Conservation (phyloP, 805 yeast species). For the Nakazawaea anatomiae region DNA sequence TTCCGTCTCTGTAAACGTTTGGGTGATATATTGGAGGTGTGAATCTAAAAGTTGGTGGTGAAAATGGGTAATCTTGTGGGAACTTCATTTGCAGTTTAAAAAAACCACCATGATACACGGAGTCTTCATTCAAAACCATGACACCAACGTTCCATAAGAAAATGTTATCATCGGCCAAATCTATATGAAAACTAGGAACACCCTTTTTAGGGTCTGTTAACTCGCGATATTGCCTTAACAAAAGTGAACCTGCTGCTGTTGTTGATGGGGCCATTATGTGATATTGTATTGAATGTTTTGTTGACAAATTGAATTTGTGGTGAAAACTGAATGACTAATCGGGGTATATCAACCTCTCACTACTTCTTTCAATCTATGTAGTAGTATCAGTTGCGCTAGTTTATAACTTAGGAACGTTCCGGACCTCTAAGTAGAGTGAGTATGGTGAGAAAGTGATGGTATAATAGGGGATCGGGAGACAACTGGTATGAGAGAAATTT, state of each 20-base stretch:
- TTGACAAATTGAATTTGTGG: neutral
- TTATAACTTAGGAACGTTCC: no score
- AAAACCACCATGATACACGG: conserved; percentile 91
- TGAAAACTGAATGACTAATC: neutral
- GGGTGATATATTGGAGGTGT: conserved; percentile 94
- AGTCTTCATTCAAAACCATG: conserved; percentile 85
- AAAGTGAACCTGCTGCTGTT: conserved; percentile 61
- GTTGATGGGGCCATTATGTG: conserved; percentile 5
- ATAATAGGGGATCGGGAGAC: no score
- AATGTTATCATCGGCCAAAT: conserved; percentile 49
- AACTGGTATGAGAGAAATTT: no score
- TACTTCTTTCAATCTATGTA: no score
- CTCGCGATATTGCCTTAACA: conserved; percentile 91
- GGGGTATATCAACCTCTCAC: neutral
- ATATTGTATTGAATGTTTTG: neutral
- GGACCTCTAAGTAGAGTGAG: no score
- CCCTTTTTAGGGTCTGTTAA: conserved; percentile 87
- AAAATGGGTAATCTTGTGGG: conserved; percentile 85
- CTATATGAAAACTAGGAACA: conserved; percentile 27
- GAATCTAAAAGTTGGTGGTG: conserved; percentile 90
- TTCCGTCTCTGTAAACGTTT: conserved; percentile 89
- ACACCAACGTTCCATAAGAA: conserved; percentile 80
- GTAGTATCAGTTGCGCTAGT: no score
- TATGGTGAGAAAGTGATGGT: no score
- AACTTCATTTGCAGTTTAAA: conserved; percentile 92